Conservation (phyloP, 2,329 filamentous ascomycete genomes). For the Lachnum nothofagi region DNA sequence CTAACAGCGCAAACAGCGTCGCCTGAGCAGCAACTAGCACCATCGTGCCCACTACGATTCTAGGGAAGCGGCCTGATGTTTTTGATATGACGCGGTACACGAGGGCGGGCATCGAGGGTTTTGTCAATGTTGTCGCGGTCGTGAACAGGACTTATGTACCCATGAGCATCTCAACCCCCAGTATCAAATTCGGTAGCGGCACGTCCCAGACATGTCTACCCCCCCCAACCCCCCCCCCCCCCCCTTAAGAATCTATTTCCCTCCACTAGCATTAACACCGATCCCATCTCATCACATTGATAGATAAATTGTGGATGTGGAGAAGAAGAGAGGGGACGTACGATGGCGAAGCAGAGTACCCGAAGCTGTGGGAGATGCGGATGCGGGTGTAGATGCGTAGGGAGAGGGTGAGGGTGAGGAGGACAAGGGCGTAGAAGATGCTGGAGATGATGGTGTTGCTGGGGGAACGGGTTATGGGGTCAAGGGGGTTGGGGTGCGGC, state of each 20-base stretch:
- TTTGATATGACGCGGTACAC: slow-evolving; percentile 35
- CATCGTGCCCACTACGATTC: slow-evolving; percentile 30
- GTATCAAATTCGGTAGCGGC: slow-evolving; percentile 26
- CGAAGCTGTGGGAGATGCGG: slow-evolving; percentile 40
- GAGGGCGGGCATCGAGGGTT: slow-evolving; percentile 33
- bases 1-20: slow-evolving; percentile 32
- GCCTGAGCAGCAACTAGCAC: slow-evolving; percentile 31
- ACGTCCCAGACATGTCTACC: slow-evolving; percentile 41
- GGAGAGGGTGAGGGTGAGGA: slow-evolving; percentile 37
- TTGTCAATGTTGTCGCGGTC: slow-evolving; percentile 33
- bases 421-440: slow-evolving; percentile 36
- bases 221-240: no score
- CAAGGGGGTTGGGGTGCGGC: slow-evolving; percentile 43
- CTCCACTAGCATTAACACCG: no score
- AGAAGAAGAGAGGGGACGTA: no score
- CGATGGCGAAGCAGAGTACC: no score
- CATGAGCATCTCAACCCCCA: slow-evolving; percentile 35
- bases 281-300: no score
- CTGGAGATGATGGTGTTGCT: slow-evolving; percentile 39
- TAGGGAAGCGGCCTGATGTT: slow-evolving; percentile 29
- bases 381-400: slow-evolving; percentile 44
- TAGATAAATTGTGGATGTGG: no score
- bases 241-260: no score
- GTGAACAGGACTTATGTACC: slow-evolving; percentile 36
- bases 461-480: slow-evolving; percentile 42